Evolutionary conservation across 2,329 filamentous ascomycete genomes (phyloP).

Genomic region (Metarhizium guizhouense): DNA sequence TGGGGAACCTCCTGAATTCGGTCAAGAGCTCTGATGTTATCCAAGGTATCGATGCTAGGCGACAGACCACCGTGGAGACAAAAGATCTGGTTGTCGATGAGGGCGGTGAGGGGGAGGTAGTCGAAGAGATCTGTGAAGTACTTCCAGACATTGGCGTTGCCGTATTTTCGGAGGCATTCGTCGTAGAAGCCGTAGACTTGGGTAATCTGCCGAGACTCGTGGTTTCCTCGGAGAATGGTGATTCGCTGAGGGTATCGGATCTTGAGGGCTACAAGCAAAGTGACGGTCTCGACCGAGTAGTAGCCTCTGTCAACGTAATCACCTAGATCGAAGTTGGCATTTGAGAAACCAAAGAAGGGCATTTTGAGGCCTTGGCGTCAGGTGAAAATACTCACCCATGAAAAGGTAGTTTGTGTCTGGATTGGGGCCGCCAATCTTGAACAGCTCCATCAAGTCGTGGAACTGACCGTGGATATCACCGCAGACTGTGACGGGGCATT

Average conservation of each 20-base stretch:
- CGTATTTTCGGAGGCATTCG: conserved; percentile 97
- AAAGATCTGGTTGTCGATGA: conserved; percentile 99
- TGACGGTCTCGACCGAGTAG: conserved; percentile 98
- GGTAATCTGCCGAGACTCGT: conserved; percentile 97
- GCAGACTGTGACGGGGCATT: conserved; percentile 98
- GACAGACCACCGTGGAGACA: conserved; percentile 95
- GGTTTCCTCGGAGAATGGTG: conserved; percentile 96
- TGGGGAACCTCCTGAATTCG: conserved; percentile 98
- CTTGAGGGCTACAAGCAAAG: conserved; percentile 90
- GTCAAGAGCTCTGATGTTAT: conserved; percentile 91
- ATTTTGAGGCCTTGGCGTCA: not conserved
- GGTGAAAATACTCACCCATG: conserved; percentile 61
- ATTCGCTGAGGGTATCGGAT: conserved; percentile 97
- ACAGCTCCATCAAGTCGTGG: conserved; percentile 98
- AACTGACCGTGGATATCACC: conserved; percentile 99
- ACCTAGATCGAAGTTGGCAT: conserved; percentile 40
- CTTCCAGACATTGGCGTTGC: conserved; percentile 98
- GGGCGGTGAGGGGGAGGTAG: conserved; percentile 90
- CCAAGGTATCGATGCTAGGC: conserved; percentile 90
- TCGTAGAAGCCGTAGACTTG: conserved; percentile 99
- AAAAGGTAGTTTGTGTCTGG: conserved; percentile 99
- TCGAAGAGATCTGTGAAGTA: conserved; percentile 98
- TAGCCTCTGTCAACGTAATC: conserved; percentile 99
- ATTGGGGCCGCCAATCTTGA: conserved; percentile 96
- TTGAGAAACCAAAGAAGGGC: not conserved